Base-by-base conservation (phyloP, 176 grass and related monocot species). In the Thinopyrum elongatum region DNA sequence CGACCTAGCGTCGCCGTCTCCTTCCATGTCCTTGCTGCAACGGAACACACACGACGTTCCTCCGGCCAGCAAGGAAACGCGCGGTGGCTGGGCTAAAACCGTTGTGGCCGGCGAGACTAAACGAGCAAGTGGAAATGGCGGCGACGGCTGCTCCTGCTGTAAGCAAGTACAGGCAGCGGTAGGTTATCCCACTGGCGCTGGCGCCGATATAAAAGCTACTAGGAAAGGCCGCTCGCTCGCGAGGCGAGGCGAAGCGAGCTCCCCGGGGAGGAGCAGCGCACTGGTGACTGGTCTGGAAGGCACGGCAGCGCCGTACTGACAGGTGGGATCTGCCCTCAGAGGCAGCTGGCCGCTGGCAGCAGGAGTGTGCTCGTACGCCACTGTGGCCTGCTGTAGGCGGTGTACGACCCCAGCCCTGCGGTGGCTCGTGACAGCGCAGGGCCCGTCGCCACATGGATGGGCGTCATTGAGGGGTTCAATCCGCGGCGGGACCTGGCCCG, bases 381-480 rank as follows among this genome's bases (percentile, higher is more conserved):
- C 55, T 58, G 55, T 57, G 8, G 53, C 19, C 53, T 57, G 53
- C 53, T 19, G 53, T 53, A 53, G 53, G 53, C 53, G 53, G 53
- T 65, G 65, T 79, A 73, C 65, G 80, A 67, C 23, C 4, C 19
- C 17, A 31, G 30, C 4, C 3, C 41, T 70, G 34, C 23, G n/a
- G 6, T 35, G 29, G 68, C 89, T 84, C 89, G 89, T 84, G 86
- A 88, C 22, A 41, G 55, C 1, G 80, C 69, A 58, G 70, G 81
- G 90, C 19, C 89, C 72, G 23, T 53, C 70, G 81, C 79, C 84
- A 86, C 87, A 81, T 87, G 90, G 87, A 84, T 13, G 5, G 23
- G 78, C 82, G 87, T 61, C 92, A 94, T 92, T 88, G 92, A 92
- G 6, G 69, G 61, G 92, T 94, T 92, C 84, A 89, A 92, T 94